phyloP scores from a whole-genome alignment of 1,139 yeast species.

The Torulaspora pretoriensis region DNA sequence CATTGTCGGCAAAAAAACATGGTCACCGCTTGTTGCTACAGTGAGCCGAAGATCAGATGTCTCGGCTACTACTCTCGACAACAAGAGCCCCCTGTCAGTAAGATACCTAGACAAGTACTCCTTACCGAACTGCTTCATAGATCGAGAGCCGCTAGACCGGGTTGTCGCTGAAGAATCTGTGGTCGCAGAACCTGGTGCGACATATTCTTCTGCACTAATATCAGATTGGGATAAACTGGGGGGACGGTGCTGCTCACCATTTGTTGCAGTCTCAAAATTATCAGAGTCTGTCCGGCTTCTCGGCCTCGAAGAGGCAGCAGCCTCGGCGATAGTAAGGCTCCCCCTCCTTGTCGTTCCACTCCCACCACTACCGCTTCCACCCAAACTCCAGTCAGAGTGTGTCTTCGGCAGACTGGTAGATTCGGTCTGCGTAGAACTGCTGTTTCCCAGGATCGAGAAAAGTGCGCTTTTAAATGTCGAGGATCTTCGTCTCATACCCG shows the following conservation, averaged over 20 bases:
- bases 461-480: constrained; percentile 28
- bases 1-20: constrained; percentile 33
- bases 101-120: constrained; percentile 25
- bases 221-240: constrained; percentile 1
- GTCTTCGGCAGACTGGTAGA: constrained; percentile 8
- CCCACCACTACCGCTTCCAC: constrained; percentile 2
- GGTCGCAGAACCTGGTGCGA: constrained; percentile 2
- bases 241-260: constrained; percentile 4
- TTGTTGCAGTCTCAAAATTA: not conserved
- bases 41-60: constrained; percentile 20
- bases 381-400: constrained; percentile 6
- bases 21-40: constrained; percentile 33
- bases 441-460: constrained; percentile 22
- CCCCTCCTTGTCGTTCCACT: constrained; percentile 4
- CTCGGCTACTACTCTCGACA: constrained; percentile 20
- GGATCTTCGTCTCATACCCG: constrained; percentile 9
- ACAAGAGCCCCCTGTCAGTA: constrained; percentile 30
- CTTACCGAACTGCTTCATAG: constrained; percentile 13
- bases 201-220: constrained; percentile 2
- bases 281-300: not conserved
- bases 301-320: not conserved
- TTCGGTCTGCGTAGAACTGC: constrained; percentile 5
- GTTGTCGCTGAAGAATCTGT: constrained; percentile 6
- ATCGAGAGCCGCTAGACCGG: constrained; percentile 3
- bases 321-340: constrained; percentile 7